Evolutionary conservation across 2,329 filamentous ascomycete species (phyloP), one percentile per base, ranked within the genome.

Genomic region (Aspergillus neoniger): DNA sequence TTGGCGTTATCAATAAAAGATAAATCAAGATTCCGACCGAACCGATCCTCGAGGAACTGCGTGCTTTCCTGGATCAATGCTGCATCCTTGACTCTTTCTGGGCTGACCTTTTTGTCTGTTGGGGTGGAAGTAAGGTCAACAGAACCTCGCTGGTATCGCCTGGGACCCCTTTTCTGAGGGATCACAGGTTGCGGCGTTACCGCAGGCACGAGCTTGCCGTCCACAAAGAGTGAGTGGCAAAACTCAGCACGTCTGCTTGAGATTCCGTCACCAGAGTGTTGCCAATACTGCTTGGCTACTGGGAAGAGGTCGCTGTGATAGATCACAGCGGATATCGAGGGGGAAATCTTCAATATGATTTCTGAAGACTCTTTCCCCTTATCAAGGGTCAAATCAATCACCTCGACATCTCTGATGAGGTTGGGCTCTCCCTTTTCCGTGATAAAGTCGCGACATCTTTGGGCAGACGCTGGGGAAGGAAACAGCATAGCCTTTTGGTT

Each of bases 241-340:
- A 41, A 30, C 15, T 44, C 48, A 6, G 55, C 55, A 14, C 51
- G 55, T 23, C 55, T 25, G 25, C 44, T 58, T 25, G 48, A 52
- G 10, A 58, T 44, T 9, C 36, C 48, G 12, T 44, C 47, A 14
- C 55, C 55, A 12, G 48, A 23, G 9, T 58, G 47, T 17, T 41
- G 48, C 55, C 55, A 58, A 36, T 30, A 51, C 5, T 12, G 25
- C 48, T 43, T 43, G 6, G 36, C 55, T 3, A 47, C 25, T 9
- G 19, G 32, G 15, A n/a, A 28, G 4, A 52, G 48, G n/a, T 44
- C 23, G 9, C 12, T 30, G 23, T 21, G 10, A 7, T 30, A 50
- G 5, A 44, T 23, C 12, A 44, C 53, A 5, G 53, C 39, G 6
- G 53, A 25, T n/a, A 30, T 21, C 5, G 53, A 47, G 38, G 53